Evolutionary conservation across 1,139 yeast genomes (phyloP), one percentile per base, ranked within the genome.

Genomic region (Sugiyamaella novakii): DNA sequence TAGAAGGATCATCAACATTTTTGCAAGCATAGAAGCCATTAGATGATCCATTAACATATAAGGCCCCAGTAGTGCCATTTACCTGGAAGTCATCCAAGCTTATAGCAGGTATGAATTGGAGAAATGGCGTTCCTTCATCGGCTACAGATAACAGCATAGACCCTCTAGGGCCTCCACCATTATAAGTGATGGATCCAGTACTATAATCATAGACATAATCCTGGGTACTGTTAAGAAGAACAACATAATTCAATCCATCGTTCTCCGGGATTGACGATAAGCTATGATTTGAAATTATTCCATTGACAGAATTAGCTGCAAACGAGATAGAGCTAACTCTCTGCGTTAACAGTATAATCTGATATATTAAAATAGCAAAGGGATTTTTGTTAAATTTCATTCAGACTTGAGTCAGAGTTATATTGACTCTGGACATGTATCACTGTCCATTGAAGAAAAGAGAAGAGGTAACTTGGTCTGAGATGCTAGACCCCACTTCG

Each of bases 1-100:
- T 40, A 67, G 75, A 72, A 29, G 78, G 77, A 59, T 76, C 79
- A 29, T 59, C 59, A 62, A n/a, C n/a, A n/a, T 74, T 67, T 62
- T 65, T 69, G 55, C 72, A 68, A 34, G 77, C 79, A 56, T 62
- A 73, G 62, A 72, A 73, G 21, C 64, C 65, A 34, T 57, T 53
- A 35, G 65, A 47, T 28, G 67, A 51, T 40, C 75, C 76, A 47
- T 68, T 64, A 52, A 63, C 60, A 10, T 5, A 24, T 24, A 24
- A 24, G 10, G 27, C 27, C 10, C 27, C 27, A 6, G 27, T 24
- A 25, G 33, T 25, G 17, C 30, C 18, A 6, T 35, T 49, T 22
- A 28, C 17, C 21, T 43, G n/a, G 38, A 37, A 25, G 34, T 34
- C 43, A 19, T 35, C 39, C 2, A 12, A 12, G 19, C 14, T 27